Base-by-base conservation (phyloP, 1,139 yeast species). In the Yarrowia galli region DNA sequence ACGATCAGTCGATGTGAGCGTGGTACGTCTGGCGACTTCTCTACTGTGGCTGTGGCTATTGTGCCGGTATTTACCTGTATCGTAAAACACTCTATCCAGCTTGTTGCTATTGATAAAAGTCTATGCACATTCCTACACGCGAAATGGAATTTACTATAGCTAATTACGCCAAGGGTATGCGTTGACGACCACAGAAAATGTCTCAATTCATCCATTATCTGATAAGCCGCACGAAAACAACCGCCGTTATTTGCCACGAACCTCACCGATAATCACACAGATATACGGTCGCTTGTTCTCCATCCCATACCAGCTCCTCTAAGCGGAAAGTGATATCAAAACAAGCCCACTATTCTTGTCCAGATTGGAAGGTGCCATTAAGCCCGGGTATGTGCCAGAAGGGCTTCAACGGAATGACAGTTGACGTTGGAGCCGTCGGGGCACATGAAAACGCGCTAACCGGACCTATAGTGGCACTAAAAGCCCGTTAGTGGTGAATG, bases 81-180 rank as follows among this genome's bases (percentile, higher is more conserved):
- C 32, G 32, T 28, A 28, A 28, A 28, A 28, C 32, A 28, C 32
- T 28, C 32, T 28, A 28, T 28, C 10, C 32, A 3, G 6, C 32
- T 7, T 28, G 32, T 28, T 23, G 51, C 12, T 25, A 13, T 20
- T 10, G 36, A 48, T 18, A 49, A 53, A 53, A 53, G 45, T 36
- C 23, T 53, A 53, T 53, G 60, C 60, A 53, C 60, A 53, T 53
- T 53, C 60, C 45, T 15, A 16, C 20, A 36, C 60, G 60, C 45
- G 60, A 35, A 35, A 51, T 53, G 60, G 32, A 36, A 22, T 36
- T 32, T 53, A 28, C 32, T 28, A 28, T 28, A 28, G 32, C 32
- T 28, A 28, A 28, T 28, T 28, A 18, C 23, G 23, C 25, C 23
- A n/a, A 4, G 54, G n/a, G n/a, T n/a, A 23, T 51, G 58, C 42